Percentiles rank a stretch among this genome's conserved stretches.
Conservation (phyloP, 2,329 filamentous ascomycete genomes). For the Ophiobolus disseminans region DNA sequence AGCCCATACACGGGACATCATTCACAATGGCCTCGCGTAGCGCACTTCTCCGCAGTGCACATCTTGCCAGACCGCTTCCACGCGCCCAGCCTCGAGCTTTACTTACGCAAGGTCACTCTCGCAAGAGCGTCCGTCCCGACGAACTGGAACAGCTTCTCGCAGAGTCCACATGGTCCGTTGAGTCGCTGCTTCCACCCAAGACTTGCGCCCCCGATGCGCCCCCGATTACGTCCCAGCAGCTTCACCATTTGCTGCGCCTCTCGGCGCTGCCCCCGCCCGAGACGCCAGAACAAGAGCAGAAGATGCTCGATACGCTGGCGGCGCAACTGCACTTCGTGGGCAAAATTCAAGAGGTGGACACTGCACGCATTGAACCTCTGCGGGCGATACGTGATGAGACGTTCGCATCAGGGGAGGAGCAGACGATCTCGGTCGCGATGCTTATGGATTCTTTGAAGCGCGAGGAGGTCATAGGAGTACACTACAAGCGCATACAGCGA, state of each 20-base stretch:
- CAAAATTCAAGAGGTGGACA: constrained; percentile 81
- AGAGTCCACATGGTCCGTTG: constrained; percentile 82
- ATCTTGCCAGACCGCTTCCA: constrained; percentile 4
- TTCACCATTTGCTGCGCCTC: constrained; percentile 85
- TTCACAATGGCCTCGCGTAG: constrained; percentile 23
- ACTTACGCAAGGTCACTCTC: constrained; percentile 3
- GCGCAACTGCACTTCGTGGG: constrained; percentile 91
- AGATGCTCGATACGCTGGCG: constrained; percentile 76
- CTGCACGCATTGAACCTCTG: constrained; percentile 74
- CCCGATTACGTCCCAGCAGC: constrained; percentile 68
- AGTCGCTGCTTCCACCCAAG: constrained; percentile 69
- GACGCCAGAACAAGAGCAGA: constrained; percentile 66
- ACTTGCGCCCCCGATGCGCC: constrained; percentile 36
- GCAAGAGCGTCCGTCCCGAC: constrained; percentile 25
- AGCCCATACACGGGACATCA: constrained; percentile 1
- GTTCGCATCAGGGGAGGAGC: constrained; percentile 59
- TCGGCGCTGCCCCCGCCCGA: constrained; percentile 82
- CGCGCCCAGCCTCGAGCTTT: neutral
- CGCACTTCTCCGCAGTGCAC: constrained; percentile 11
- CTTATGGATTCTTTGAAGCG: constrained; percentile 63
- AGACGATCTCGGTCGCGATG: constrained; percentile 65
- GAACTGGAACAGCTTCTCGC: constrained; percentile 60
- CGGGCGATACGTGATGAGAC: constrained; percentile 84
- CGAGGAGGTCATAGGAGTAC: constrained; percentile 67
- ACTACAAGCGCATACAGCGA: constrained; percentile 58